Conservation (phyloP, 108 stramenopile species). For the Nitzschia sp. region DNA sequence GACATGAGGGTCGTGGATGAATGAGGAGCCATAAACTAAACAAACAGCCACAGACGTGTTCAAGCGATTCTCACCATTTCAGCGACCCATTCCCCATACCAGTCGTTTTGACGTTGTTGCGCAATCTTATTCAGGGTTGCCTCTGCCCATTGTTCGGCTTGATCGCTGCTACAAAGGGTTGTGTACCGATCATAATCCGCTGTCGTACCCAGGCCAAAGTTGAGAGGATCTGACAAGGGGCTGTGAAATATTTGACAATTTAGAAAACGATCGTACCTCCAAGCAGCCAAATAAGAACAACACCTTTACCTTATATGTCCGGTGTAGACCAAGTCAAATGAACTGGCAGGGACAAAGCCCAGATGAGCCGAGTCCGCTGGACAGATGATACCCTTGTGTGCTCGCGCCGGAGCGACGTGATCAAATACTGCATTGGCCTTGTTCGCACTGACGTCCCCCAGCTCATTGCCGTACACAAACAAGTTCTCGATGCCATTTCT, state of each 20-base stretch:
- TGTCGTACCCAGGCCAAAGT: conserved; percentile 4
- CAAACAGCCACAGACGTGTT: conserved; percentile 38
- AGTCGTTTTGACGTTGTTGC: conserved; percentile 41
- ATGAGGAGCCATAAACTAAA: conserved; percentile 33
- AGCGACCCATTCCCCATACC: conserved; percentile 43
- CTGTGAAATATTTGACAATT: background rate
- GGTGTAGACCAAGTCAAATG: conserved; percentile 56
- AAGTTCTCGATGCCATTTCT: conserved; percentile 14
- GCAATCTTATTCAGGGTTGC: conserved; percentile 24
- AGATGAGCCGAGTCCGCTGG: conserved; percentile 27
- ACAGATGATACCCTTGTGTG: conserved; percentile 32
- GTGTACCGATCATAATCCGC: conserved; percentile 9
- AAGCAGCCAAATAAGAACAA: conserved; percentile 12
- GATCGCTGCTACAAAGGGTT: conserved; percentile 13
- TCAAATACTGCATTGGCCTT: conserved; percentile 28
- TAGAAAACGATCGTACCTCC: no score
- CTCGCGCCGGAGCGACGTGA: conserved; percentile 6
- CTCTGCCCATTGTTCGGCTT: conserved; percentile 18
- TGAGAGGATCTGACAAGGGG: conserved; percentile 36
- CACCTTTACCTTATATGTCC: conserved; percentile 44
- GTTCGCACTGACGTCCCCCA: conserved; percentile 8
- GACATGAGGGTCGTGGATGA: no score
- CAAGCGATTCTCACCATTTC: conserved; percentile 58
- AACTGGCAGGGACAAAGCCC: conserved; percentile 36
- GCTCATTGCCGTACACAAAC: conserved; percentile 49